Base-by-base conservation (phyloP, 331 rosid genomes). In the Saraca asoca region DNA sequence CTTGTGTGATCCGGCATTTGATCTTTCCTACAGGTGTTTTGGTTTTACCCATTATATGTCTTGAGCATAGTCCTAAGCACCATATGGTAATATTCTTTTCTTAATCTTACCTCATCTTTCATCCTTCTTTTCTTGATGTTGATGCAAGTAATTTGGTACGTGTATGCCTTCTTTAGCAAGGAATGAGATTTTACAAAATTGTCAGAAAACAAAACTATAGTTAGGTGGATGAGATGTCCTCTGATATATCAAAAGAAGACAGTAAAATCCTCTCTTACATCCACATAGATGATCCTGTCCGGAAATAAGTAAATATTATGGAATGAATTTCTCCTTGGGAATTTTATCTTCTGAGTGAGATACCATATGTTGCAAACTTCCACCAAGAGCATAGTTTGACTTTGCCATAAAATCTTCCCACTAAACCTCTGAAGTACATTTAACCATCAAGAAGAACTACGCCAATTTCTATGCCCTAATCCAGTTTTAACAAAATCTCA, bases 31-130 rank as follows among this genome's bases (percentile, higher is more conserved):
- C 93, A 89, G 98, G 71, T 84, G 29, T 68, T 88, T 42, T 93
- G 98, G 98, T 85, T 90, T 79, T 93, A 85, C 76, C 97, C 98
- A 12, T 54, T 93, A 56, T 93, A 93, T 50, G 80, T 84, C 56
- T 80, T 93, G 72, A 93, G 98, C 95, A 58, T 87, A 54, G 77
- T 93, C 74, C 87, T 87, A 60, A 90, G 96, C 86, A 55, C 71
- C 66, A 46, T 93, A 70, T 93, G 98, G 96, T 93, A 92, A 61
- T 35, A 20, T 58, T 73, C 54, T 64, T 71, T 52, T 51, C 43
- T 35, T 57, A 35, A 66, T 64, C 52, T 42, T 67, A 8, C 66
- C 65, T 20, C 41, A 5, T 59, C 31, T 70, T 2, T 14, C 14
- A 49, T 54, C 46, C 60, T 15, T 7, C 12, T 53, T 39, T 31